Conservation (phyloP, 257 asterid species). For the Gentiana dahurica region DNA sequence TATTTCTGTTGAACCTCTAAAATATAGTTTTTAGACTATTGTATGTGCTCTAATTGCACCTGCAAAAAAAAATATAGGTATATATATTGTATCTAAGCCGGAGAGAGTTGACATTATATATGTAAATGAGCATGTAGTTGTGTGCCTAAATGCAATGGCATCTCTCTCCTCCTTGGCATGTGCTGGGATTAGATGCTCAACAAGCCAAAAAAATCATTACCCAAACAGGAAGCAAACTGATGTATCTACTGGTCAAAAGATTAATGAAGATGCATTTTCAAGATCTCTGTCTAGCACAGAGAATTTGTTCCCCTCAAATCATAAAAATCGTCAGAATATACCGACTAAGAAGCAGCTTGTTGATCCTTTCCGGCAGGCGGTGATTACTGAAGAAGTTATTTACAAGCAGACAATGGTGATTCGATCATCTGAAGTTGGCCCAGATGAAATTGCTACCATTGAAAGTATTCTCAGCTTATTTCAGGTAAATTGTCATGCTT, state of each 20-base stretch:
- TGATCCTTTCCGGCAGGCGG: constrained; percentile 61
- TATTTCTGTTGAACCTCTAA: no score
- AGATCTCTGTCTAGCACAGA: constrained; percentile 15
- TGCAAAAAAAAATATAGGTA: no score
- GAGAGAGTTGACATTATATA: no score
- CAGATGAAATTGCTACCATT: constrained; percentile 55
- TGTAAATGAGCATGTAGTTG: no score
- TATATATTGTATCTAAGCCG: no score
- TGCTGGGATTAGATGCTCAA: constrained; percentile 14
- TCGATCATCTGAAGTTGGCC: constrained; percentile 75
- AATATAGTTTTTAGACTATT: no score
- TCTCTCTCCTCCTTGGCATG: constrained; percentile 18
- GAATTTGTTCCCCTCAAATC: constrained; percentile 11
- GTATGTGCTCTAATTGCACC: no score
- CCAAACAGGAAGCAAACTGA: constrained; percentile 23
- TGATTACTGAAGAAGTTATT: constrained; percentile 43
- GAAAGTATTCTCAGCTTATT: constrained; percentile 65
- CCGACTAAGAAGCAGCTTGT: constrained; percentile 64
- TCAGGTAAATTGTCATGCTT: constrained; percentile 32
- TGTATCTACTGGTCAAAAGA: constrained; percentile 27
- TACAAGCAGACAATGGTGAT: constrained; percentile 64
- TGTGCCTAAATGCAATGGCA: constrained; percentile 23
- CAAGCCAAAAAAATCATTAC: constrained; percentile 14
- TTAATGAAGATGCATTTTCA: constrained; percentile 25
- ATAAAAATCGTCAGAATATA: constrained; percentile 52